Percentiles rank a stretch among this genome's conserved stretches.
Conservation (phyloP, 805 yeast species). For the Starmerella geochares region DNA sequence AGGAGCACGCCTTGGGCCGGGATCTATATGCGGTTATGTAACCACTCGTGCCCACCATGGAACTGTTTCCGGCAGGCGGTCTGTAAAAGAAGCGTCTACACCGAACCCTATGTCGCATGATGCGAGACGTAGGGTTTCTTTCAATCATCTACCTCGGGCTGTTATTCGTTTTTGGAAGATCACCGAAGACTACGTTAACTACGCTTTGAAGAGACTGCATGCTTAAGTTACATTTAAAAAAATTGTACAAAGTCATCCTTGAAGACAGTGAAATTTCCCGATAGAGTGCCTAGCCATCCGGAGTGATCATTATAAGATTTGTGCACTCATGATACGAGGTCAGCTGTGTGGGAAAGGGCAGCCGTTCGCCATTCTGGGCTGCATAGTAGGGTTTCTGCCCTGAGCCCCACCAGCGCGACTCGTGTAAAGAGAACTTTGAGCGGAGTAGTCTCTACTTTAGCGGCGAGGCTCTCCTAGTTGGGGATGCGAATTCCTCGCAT, state of each 20-base stretch:
- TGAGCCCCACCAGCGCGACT: neutral
- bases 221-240: no score
- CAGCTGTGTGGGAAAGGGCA: neutral
- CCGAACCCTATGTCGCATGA: neutral
- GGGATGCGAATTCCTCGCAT: no score
- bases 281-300: no score
- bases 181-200: neutral
- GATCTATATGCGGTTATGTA: conserved; percentile 2
- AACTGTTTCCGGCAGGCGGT: neutral
- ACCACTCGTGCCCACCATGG: conserved; percentile 1
- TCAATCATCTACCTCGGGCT: neutral
- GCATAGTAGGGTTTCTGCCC: neutral
- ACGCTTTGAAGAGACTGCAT: neutral
- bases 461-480: neutral
- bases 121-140: neutral
- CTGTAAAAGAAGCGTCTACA: neutral
- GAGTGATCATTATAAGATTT: neutral
- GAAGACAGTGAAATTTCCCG: neutral
- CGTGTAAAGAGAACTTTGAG: neutral
- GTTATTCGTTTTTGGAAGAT: neutral
- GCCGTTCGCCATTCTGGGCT: neutral
- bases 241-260: no score
- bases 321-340: neutral
- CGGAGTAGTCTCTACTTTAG: neutral
- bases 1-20: neutral